These are phyloP conservation scores for Themeda triandra DNA, from an alignment of 176 grass and related monocot species.

Conservation along the genomic window DNA sequence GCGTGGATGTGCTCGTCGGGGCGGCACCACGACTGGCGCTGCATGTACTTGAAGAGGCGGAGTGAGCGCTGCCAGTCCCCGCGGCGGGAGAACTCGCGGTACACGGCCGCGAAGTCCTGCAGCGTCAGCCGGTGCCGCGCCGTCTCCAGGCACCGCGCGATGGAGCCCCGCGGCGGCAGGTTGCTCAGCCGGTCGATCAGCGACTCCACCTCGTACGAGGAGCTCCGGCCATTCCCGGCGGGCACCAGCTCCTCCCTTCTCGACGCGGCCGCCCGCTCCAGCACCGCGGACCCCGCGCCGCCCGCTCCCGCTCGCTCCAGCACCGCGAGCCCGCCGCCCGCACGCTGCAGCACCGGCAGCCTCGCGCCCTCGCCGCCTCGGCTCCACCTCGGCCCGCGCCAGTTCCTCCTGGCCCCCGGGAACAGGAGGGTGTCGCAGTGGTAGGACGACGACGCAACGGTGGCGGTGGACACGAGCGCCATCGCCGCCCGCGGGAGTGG, in stretches of 20 bases:
- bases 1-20: constrained; percentile 98
- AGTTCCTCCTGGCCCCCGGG: constrained; percentile 13
- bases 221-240: constrained; percentile 36
- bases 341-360: constrained; percentile 10
- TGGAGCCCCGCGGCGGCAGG: constrained; percentile 87
- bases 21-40: constrained; percentile 91
- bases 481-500: constrained; percentile 4
- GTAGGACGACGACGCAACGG: constrained; percentile 47
- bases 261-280: not conserved
- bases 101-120: constrained; percentile 70
- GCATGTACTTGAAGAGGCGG: constrained; percentile 98
- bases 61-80: constrained; percentile 96
- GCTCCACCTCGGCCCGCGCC: constrained; percentile 27
- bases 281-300: not conserved
- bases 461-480: constrained; percentile 43
- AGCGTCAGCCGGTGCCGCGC: constrained; percentile 76
- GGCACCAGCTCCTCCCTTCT: constrained; percentile 34
- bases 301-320: constrained; percentile 7
- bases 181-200: constrained; percentile 84
- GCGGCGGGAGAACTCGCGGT: constrained; percentile 79
- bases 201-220: constrained; percentile 79
- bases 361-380: constrained; percentile 20
- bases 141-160: constrained; percentile 70
- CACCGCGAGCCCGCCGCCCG: constrained; percentile 5
- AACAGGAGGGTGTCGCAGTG: constrained; percentile 28